Base-by-base conservation (phyloP, 805 yeast genomes). In the Saturnispora ahearnii region DNA sequence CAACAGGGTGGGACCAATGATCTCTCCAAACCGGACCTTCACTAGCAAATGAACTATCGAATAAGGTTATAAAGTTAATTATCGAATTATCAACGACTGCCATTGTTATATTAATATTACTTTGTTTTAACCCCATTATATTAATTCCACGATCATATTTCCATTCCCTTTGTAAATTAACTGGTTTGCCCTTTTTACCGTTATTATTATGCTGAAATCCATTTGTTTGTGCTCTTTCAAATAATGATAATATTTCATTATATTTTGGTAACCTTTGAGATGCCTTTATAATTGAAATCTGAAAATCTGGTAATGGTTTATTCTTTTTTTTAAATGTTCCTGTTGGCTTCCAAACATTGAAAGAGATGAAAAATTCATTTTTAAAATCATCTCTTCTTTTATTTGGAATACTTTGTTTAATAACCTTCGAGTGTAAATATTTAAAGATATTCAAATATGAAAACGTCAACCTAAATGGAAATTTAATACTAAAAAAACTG, bases 331-430 rank as follows among this genome's bases (percentile, higher is more conserved):
- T 81, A 68, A 85, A 90, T 3, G 70, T 65, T 0, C 85, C 73
- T 2, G 73, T 69, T 2, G 98, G 97, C 62, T 86, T 88, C 96
- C 96, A 90, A 3, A 87, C 85, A 58, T 84, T 73, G 57, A 72
- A 89, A 0, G 77, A 69, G 3, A 84, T 66, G 5, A 60, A 50
- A 36, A 51, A 60, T 56, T 40, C 11, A 60, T 58, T 46, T 51
- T 55, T 3, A 63, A 54, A 50, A 58, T 63, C 52, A 49, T 40
- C 26, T 44, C 26, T 29, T 10, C 55, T 51, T 45, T 59, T 53
- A 6, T 59, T 41, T 10, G 24, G 43, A n/a, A 50, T 12, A 3
- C 54, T 48, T 38, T 54, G 57, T 8, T 30, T 15, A 9, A 33
- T 4, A 21, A 56, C 45, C 32, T 51, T 51, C 8, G 49, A 47